These are phyloP conservation scores for Pontederia paniculata DNA, from an alignment of 176 grass and related monocot species.

Conservation along the genomic window DNA sequence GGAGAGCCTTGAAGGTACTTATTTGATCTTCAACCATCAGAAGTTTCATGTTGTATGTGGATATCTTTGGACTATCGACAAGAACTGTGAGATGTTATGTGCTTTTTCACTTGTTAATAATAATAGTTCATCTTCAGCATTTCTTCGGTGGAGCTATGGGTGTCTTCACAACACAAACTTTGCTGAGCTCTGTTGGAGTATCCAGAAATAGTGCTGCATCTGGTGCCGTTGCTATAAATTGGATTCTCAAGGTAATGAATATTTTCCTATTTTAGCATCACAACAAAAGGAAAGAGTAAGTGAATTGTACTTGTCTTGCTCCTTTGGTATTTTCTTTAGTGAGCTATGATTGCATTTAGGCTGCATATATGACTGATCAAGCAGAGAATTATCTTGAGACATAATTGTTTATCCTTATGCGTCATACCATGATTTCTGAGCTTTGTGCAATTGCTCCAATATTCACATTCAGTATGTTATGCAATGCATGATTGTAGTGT, in stretches of 20 bases:
- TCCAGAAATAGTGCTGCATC: slow-evolving; percentile 76
- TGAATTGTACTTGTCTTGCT: no score
- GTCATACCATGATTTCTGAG: no score
- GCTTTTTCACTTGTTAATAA: not conserved
- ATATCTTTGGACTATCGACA: not conserved
- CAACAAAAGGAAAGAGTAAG: no score
- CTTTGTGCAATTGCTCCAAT: no score
- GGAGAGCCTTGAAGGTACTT: slow-evolving; percentile 95
- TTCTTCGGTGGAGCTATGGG: slow-evolving; percentile 99
- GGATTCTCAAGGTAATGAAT: slow-evolving; percentile 91
- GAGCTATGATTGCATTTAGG: no score
- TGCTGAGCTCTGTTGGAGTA: slow-evolving; percentile 86
- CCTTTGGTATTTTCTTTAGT: no score
- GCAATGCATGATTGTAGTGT: no score
- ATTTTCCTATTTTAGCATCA: no score
- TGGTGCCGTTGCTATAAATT: slow-evolving; percentile 97
- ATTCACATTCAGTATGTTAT: no score
- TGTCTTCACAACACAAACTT: slow-evolving; percentile 90
- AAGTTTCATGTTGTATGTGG: not conserved
- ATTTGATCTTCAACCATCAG: not conserved
- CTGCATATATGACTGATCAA: no score
- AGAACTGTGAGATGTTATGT: not conserved
- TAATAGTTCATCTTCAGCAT: slow-evolving; percentile 42
- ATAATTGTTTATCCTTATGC: no score
- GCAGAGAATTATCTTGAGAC: no score